Evolutionary conservation across 2,329 filamentous ascomycete genomes (phyloP), one percentile per base, ranked within the genome.

Genomic region (Aureobasidium sp.): DNA sequence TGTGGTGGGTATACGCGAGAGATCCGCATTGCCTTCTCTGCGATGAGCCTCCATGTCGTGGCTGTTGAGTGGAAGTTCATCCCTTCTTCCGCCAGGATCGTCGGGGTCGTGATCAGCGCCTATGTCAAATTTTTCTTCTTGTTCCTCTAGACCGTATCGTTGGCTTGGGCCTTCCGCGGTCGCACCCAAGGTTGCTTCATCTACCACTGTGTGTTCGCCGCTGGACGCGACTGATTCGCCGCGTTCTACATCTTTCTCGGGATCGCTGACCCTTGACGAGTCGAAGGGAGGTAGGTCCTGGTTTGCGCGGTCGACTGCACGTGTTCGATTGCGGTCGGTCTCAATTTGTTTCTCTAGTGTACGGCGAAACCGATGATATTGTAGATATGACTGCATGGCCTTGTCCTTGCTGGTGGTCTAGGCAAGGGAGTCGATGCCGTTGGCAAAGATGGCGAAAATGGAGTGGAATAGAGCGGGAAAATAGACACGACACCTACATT

Each of bases 1-100:
- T 31, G 74, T 73, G 0, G 75, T 78, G 7, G 71, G 69, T 1
- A 69, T 69, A 8, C 72, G 69, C 15, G 75, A 75, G 20, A 77
- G 59, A n/a, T 68, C 68, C 11, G 56, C 66, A 64, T 71, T 59
- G 45, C 62, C 68, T 23, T 58, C 66, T 65, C 65, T 69, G 25
- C 72, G 69, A 38, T 69, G 69, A 13, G 73, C 68, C 11, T 59
- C 50, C 31, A 67, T 65, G 5, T 67, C 67, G 20, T 71, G 64
- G 15, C 64, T 61, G 40, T 66, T 64, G 4, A 55, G 67, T 33
- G 72, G 68, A 36, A 65, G 47, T 18, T 68, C 51, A 33, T 70
- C 66, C 8, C 65, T 64, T 20, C 53, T 42, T 20, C 67, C 42
- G 9, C 59, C 59, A 33, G 68, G 54, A 23, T 67, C 66, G 47